phyloP scores from a whole-genome alignment of 2,329 filamentous ascomycete genomes.

The Beauveria rudraprayagi region DNA sequence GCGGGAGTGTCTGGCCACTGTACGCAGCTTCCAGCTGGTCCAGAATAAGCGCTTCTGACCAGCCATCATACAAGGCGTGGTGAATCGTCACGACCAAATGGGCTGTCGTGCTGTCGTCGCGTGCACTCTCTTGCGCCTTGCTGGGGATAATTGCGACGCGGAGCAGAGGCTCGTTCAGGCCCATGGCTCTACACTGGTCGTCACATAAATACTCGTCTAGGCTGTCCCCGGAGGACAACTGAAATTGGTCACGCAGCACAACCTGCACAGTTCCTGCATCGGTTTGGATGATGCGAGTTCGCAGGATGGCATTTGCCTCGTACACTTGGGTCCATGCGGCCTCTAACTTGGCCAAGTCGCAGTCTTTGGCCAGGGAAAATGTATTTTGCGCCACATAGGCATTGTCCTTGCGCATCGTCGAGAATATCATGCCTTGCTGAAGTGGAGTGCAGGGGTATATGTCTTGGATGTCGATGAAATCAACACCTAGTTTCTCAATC shows the following conservation, averaged over 20 bases:
- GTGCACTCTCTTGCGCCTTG: not conserved
- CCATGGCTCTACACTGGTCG: not conserved
- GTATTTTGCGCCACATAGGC: conserved; percentile 16
- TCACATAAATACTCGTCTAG: not conserved
- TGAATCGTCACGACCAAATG: conserved; percentile 9
- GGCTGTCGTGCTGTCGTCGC: not conserved
- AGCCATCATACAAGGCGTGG: conserved; percentile 10
- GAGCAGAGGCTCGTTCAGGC: conserved; percentile 27
- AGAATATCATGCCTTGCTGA: conserved; percentile 10
- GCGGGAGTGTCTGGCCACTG: not conserved
- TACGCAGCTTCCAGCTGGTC: conserved; percentile 8
- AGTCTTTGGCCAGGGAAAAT: conserved; percentile 11
- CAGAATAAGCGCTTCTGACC: conserved; percentile 11
- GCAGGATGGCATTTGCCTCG: conserved; percentile 26
- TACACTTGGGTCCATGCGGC: conserved; percentile 28
- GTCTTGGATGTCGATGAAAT: conserved; percentile 6
- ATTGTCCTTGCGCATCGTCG: conserved; percentile 9
- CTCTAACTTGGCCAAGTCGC: conserved; percentile 15
- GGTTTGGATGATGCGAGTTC: conserved; percentile 34
- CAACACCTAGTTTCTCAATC: not conserved
- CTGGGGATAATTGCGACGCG: conserved; percentile 23
- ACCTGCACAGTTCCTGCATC: conserved; percentile 30
- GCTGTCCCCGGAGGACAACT: conserved; percentile 11
- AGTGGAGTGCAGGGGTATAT: conserved; percentile 11
- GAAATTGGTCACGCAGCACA: conserved; percentile 28